Conservation (phyloP, 805 yeast genomes). For the Barnettozyma sucrosica region DNA sequence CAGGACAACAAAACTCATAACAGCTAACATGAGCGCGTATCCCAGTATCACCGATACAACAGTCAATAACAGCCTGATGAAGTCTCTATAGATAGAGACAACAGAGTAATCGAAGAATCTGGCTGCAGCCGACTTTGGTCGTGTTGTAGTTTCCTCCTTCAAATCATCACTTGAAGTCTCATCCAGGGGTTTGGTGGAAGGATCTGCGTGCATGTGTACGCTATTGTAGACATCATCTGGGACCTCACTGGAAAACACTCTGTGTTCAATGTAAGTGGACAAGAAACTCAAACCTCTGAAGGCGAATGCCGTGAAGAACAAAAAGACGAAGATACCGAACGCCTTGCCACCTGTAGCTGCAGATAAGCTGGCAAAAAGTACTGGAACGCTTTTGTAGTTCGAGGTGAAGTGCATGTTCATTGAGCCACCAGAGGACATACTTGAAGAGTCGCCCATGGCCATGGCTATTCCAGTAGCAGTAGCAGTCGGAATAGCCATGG, state of each 20-base stretch:
- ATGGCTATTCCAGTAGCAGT: slow-evolving; percentile 12
- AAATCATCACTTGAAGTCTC: slow-evolving; percentile 1
- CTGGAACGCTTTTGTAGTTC: slow-evolving; percentile 49
- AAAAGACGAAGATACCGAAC: slow-evolving; percentile 63
- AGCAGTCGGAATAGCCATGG: slow-evolving; percentile 15
- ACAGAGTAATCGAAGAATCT: slow-evolving; percentile 31
- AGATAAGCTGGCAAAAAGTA: slow-evolving; percentile 47
- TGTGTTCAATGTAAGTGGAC: slow-evolving; percentile 60
- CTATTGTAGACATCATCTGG: not conserved
- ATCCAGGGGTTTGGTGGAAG: not conserved
- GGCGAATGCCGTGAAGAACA: slow-evolving; percentile 53
- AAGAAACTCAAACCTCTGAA: slow-evolving; percentile 55
- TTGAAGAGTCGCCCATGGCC: slow-evolving; percentile 37
- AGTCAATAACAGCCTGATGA: slow-evolving; percentile 47
- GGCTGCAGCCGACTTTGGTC: slow-evolving; percentile 24
- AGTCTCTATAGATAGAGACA: slow-evolving; percentile 41
- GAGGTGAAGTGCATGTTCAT: slow-evolving; percentile 60
- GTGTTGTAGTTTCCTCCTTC: not conserved
- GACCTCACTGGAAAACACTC: slow-evolving; percentile 34
- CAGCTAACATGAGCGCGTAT: slow-evolving; percentile 71
- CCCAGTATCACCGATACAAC: slow-evolving; percentile 62
- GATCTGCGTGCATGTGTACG: not conserved
- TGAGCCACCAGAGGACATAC: slow-evolving; percentile 7
- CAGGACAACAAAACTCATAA: slow-evolving; percentile 61
- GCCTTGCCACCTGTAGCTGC: slow-evolving; percentile 57